A percentile compares a stretch with the other conserved stretches of the same genome.
Conservation (phyloP, 192 early-diverging fungal genomes). For the Umbelopsis isabellina region DNA sequence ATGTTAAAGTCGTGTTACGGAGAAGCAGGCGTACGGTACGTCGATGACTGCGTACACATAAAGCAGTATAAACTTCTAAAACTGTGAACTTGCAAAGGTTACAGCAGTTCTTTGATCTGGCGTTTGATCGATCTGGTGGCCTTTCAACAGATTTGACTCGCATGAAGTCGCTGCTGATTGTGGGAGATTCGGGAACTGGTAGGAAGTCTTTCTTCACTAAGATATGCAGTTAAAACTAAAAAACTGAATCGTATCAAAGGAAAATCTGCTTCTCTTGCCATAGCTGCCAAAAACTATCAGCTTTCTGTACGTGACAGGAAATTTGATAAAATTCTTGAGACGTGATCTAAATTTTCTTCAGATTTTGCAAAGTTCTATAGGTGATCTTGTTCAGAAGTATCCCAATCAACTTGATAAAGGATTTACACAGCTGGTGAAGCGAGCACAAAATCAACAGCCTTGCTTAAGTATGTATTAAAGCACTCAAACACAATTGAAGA, state of each 20-base stretch:
- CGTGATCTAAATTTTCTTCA: slow-evolving; percentile 26
- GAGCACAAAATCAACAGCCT: slow-evolving; percentile 1
- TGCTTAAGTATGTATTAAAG: slow-evolving; percentile 14
- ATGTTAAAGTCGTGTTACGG: slow-evolving; percentile 17
- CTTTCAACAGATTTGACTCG: background rate
- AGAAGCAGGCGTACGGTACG: slow-evolving; percentile 29
- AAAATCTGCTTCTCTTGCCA: slow-evolving; percentile 12
- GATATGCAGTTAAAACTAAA: background rate
- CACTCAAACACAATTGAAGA: background rate
- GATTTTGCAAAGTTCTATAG: slow-evolving; percentile 38
- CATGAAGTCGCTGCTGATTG: slow-evolving; percentile 19
- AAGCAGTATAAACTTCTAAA: background rate
- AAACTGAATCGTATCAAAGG: background rate
- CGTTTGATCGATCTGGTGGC: background rate
- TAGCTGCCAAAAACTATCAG: slow-evolving; percentile 1
- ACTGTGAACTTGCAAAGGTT: slow-evolving; percentile 6
- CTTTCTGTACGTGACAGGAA: background rate
- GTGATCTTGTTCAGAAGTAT: slow-evolving; percentile 45
- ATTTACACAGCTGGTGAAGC: slow-evolving; percentile 28
- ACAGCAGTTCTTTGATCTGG: slow-evolving; percentile 21
- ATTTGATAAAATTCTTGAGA: background rate
- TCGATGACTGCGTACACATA: background rate
- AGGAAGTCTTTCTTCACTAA: background rate
- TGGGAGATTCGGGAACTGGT: slow-evolving; percentile 34
- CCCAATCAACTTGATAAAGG: slow-evolving; percentile 45